These are phyloP conservation scores for Pseudocercospora fuligena DNA, from an alignment of 2,329 filamentous ascomycete genomes.

Conservation along the genomic window DNA sequence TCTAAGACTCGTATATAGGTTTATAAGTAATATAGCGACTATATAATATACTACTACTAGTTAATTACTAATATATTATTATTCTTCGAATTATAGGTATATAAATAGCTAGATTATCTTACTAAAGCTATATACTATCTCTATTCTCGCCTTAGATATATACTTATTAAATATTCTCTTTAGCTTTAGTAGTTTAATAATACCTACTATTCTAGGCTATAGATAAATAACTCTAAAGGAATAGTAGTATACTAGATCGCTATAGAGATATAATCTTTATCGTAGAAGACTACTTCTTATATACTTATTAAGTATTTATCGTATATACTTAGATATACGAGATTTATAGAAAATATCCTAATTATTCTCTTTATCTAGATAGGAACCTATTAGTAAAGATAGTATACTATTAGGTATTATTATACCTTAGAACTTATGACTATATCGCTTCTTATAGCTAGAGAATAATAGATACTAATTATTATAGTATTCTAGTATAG, in stretches of 20 bases:
- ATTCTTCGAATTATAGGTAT: neutral
- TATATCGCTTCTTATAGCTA: neutral
- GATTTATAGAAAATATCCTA: neutral
- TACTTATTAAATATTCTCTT: neutral
- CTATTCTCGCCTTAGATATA: neutral
- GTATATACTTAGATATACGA: neutral
- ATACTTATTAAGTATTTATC: neutral
- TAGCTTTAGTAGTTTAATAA: neutral
- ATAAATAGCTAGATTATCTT: neutral
- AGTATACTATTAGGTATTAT: neutral
- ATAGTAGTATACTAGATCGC: neutral
- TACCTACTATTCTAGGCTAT: neutral
- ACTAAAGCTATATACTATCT: neutral
- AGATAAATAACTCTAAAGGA: neutral
- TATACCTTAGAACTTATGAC: neutral
- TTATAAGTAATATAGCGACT: neutral
- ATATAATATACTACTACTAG: neutral
- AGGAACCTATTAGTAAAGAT: neutral
- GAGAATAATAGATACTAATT: neutral
- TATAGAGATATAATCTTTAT: neutral
- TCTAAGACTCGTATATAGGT: neutral
- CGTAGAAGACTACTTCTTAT: neutral
- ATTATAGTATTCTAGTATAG: neutral
- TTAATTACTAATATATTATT: constrained; percentile 1
- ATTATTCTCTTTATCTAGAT: neutral